Evolutionary conservation across 1,284 basidiomycete genomes (phyloP).

Genomic region (Pterula multifida): DNA sequence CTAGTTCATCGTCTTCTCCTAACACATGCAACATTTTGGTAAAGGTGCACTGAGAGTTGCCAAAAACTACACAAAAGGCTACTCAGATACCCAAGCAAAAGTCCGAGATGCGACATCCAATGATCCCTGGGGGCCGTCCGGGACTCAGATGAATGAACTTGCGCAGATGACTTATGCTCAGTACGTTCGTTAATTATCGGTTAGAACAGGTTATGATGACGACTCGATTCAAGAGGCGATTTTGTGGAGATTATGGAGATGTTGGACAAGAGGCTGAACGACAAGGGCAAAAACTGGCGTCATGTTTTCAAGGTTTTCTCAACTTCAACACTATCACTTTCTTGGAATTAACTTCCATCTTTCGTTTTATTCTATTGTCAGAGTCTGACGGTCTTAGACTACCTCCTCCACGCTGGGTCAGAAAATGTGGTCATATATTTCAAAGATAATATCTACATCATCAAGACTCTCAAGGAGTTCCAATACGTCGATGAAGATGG

Average conservation of each 20-base stretch:
- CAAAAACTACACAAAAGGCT: slow-evolving; percentile 93
- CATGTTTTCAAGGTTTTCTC: slow-evolving; percentile 91
- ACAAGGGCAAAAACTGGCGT: slow-evolving; percentile 99
- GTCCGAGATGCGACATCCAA: slow-evolving; percentile 99
- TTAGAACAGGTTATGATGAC: slow-evolving; percentile 1
- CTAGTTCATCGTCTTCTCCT: too few species aligned
- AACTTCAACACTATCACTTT: neutral
- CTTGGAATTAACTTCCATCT: neutral
- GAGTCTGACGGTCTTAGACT: slow-evolving; percentile 94
- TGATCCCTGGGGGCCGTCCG: slow-evolving; percentile 97
- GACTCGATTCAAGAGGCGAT: slow-evolving; percentile 54
- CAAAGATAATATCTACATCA: slow-evolving; percentile 92
- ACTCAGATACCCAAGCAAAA: slow-evolving; percentile 90
- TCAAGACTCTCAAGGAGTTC: slow-evolving; percentile 99
- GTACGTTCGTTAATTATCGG: slow-evolving; percentile 35
- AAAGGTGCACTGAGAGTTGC: slow-evolving; percentile 77
- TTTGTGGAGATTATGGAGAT: slow-evolving; percentile 99
- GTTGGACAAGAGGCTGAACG: slow-evolving; percentile 97
- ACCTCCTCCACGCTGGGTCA: slow-evolving; percentile 91
- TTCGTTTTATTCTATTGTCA: slow-evolving; percentile 22
- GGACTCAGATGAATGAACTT: slow-evolving; percentile 98
- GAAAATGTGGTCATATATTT: slow-evolving; percentile 99
- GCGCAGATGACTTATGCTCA: slow-evolving; percentile 97
- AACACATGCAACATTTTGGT: slow-evolving; percentile 55
- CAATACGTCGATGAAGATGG: slow-evolving; percentile 93